Conservation (phyloP, 2,329 filamentous ascomycete species). For the Phialophora chinensis region DNA sequence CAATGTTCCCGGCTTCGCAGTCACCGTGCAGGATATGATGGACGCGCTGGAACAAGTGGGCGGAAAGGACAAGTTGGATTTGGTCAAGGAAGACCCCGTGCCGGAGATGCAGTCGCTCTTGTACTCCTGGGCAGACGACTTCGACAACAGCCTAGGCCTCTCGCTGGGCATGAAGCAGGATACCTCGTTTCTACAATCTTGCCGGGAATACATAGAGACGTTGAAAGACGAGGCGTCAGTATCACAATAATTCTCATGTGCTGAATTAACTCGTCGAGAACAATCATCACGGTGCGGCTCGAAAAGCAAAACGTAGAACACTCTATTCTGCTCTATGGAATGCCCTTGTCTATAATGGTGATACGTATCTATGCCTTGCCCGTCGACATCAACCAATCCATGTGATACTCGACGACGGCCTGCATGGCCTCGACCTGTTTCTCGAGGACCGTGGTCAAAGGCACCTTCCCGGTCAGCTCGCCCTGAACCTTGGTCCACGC, state of each 20-base stretch:
- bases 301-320: background rate
- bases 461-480: constrained; percentile 58
- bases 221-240: constrained; percentile 11
- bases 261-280: background rate
- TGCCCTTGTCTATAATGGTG: background rate
- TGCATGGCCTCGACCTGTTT: constrained; percentile 62
- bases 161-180: constrained; percentile 59
- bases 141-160: constrained; percentile 59
- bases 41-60: constrained; percentile 60
- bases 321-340: background rate
- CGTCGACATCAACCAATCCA: constrained; percentile 57
- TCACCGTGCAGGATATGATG: constrained; percentile 61
- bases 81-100: constrained; percentile 59
- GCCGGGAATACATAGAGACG: constrained; percentile 59
- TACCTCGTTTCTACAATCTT: constrained; percentile 58
- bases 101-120: constrained; percentile 58
- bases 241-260: background rate
- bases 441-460: constrained; percentile 62
- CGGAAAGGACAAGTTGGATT: constrained; percentile 56
- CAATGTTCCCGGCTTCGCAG: constrained; percentile 61
- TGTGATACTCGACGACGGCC: constrained; percentile 61
- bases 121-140: constrained; percentile 61
- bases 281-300: background rate
- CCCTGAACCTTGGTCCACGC: constrained; percentile 56
- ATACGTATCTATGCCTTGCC: constrained; percentile 44